Percentiles rank a stretch among this genome's conserved stretches.
Conservation (phyloP, 768 basidiomycete genomes). For the Calocybe indica region DNA sequence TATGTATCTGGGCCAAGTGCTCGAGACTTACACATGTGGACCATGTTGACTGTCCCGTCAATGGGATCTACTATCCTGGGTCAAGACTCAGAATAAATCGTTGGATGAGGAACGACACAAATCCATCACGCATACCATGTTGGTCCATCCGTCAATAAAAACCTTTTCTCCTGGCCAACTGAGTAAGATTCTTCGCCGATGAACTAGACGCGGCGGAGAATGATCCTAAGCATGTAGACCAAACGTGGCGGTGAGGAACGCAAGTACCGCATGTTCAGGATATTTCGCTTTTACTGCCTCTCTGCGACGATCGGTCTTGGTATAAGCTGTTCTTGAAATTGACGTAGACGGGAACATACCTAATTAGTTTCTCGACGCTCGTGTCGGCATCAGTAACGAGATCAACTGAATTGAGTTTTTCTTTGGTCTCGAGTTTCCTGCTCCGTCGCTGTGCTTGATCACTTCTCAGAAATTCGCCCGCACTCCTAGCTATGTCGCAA, state of each 20-base stretch:
- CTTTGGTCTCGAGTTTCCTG: conserved; percentile 8
- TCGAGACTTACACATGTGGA: conserved; percentile 17
- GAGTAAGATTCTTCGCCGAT: conserved; percentile 21
- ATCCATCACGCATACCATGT: conserved; percentile 12
- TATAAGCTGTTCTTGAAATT: neutral
- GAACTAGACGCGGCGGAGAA: conserved; percentile 7
- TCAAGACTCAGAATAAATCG: neutral
- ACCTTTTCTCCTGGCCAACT: conserved; percentile 17
- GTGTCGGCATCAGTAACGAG: conserved; percentile 18
- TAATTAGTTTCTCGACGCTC: conserved; percentile 16
- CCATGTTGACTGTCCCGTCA: conserved; percentile 19
- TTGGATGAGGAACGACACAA: neutral
- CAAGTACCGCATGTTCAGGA: conserved; percentile 1
- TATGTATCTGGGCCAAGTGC: neutral
- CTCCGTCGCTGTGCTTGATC: conserved; percentile 16
- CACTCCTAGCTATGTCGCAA: conserved; percentile 12
- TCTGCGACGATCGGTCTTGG: too few relatives aligned
- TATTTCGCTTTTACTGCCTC: neutral
- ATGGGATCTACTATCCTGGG: conserved; percentile 19
- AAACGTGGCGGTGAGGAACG: too few relatives aligned
- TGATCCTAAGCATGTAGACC: neutral
- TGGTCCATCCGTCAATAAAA: conserved; percentile 15
- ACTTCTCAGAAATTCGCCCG: conserved; percentile 12
- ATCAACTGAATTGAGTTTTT: conserved; percentile 19
- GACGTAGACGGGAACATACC: neutral